Percentiles rank a stretch among this genome's conserved stretches.
phyloP scores from a whole-genome alignment of 176 grass and related monocot genomes.

The Lolium perenne region DNA sequence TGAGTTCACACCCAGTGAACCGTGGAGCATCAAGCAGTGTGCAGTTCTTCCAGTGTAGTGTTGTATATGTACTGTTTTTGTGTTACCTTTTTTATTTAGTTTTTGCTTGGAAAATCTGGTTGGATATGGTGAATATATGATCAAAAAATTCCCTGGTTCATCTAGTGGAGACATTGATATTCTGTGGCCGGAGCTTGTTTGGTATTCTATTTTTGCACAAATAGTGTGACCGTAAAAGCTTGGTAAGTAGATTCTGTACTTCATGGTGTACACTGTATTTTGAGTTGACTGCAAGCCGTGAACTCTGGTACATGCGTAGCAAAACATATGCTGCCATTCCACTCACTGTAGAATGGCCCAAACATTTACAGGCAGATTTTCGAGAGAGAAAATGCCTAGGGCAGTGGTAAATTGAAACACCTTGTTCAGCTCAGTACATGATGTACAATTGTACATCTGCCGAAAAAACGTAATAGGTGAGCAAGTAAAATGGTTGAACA shows the following conservation, averaged over 20 bases:
- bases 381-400: too few relatives aligned
- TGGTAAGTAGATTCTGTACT: not conserved
- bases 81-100: not conserved
- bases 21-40: not conserved
- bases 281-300: not conserved
- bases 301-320: not conserved
- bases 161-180: not conserved
- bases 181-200: not conserved
- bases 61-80: conserved; percentile 5
- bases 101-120: conserved; percentile 3
- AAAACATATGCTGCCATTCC: not conserved
- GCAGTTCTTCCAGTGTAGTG: not conserved
- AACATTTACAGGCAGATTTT: too few relatives aligned
- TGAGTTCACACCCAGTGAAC: conserved; percentile 7
- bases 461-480: too few relatives aligned
- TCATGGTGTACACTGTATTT: not conserved
- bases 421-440: too few relatives aligned
- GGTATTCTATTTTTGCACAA: not conserved
- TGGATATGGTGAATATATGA: not conserved
- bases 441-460: too few relatives aligned
- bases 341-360: too few relatives aligned
- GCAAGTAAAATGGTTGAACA: too few relatives aligned
- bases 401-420: too few relatives aligned
- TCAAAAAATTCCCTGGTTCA: not conserved
- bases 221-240: not conserved